Conservation (phyloP, 2,329 filamentous ascomycete genomes). For the Sordariomycetes sp. region DNA sequence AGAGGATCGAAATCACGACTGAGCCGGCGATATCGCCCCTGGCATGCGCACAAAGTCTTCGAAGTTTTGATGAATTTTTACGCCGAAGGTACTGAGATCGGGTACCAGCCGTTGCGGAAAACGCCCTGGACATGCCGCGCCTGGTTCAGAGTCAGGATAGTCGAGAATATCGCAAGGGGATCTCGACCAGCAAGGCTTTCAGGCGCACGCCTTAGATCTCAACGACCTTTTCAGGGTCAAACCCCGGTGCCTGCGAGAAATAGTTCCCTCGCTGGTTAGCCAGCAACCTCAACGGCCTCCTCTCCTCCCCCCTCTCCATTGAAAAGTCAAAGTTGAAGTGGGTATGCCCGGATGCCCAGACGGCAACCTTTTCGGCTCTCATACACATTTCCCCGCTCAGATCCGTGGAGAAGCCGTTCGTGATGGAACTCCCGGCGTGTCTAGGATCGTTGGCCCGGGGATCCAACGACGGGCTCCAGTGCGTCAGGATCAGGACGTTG, state of each 20-base stretch:
- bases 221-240: neutral
- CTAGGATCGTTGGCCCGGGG: slow-evolving; percentile 11
- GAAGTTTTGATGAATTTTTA: too few species aligned
- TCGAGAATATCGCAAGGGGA: too few species aligned
- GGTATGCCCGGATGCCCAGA: slow-evolving; percentile 35
- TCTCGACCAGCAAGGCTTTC: too few species aligned
- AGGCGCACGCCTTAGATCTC: too few species aligned
- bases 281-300: slow-evolving; percentile 1
- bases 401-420: slow-evolving; percentile 25
- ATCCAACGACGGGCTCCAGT: slow-evolving; percentile 20
- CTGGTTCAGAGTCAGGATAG: too few species aligned
- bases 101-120: too few species aligned
- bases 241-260: neutral
- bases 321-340: slow-evolving; percentile 27
- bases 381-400: slow-evolving; percentile 22
- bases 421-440: slow-evolving; percentile 11
- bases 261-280: slow-evolving; percentile 21
- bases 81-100: too few species aligned
- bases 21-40: too few species aligned
- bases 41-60: too few species aligned
- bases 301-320: slow-evolving; percentile 7
- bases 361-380: slow-evolving; percentile 18
- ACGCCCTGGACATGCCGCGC: too few species aligned
- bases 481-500: slow-evolving; percentile 21
- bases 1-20: too few species aligned